Percentiles rank a stretch among this genome's conserved stretches.
Conservation (phyloP, 768 basidiomycete species). For the Mycena pura region DNA sequence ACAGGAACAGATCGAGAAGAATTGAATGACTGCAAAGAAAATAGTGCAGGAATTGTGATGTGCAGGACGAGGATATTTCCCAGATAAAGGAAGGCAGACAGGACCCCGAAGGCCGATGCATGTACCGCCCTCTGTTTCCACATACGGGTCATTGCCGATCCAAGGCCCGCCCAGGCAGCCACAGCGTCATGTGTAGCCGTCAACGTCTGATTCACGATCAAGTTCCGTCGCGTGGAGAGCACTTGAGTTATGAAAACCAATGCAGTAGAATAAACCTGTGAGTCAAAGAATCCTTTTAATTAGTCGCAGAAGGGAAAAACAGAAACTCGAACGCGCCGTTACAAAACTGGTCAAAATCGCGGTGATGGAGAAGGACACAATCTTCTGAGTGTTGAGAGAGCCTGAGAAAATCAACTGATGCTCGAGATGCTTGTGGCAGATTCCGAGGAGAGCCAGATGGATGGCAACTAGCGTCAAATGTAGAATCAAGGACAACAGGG, state of each 20-base stretch:
- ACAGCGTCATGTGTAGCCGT: conserved; percentile 28
- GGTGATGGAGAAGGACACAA: not conserved
- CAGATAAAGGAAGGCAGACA: conserved; percentile 21
- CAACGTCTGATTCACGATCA: conserved; percentile 20
- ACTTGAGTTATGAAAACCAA: conserved; percentile 24
- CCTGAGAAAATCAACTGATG: not conserved
- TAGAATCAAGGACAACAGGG: not conserved
- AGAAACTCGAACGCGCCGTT: not conserved
- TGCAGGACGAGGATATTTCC: conserved; percentile 27
- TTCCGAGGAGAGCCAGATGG: not conserved
- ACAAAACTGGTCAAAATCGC: not conserved
- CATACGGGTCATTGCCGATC: conserved; percentile 23
- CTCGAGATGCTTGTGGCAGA: not conserved
- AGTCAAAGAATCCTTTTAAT: not conserved
- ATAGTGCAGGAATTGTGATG: conserved; percentile 30
- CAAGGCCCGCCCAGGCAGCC: conserved; percentile 32
- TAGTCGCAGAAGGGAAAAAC: too few species aligned
- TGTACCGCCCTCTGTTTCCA: conserved; percentile 30
- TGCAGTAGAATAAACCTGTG: conserved; percentile 25
- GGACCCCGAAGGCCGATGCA: not conserved
- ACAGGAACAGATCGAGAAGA: not conserved
- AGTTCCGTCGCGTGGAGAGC: conserved; percentile 15
- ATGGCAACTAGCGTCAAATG: not conserved
- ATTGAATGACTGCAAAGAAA: conserved; percentile 28
- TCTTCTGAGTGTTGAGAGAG: not conserved